A percentile compares a stretch with the other conserved stretches of the same genome.
These are phyloP conservation scores for Aspergillus ustus DNA, from an alignment of 2,329 filamentous ascomycete species.

Conservation along the genomic window DNA sequence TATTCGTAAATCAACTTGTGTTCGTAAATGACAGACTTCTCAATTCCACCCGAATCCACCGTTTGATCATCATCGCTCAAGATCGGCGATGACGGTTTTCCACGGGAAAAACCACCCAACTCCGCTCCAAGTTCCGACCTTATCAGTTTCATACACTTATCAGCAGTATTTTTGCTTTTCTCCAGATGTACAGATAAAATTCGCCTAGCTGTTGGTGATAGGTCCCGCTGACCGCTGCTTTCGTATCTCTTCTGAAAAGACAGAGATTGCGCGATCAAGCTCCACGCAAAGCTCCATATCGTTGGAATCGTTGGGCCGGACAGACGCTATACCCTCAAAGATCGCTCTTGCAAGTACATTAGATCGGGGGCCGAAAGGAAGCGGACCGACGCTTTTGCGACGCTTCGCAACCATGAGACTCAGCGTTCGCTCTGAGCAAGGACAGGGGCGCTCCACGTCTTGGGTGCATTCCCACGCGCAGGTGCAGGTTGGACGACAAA, in stretches of 20 bases:
- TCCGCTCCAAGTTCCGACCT: background rate
- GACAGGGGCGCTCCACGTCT: constrained; percentile 36
- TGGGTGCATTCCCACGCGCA: constrained; percentile 41
- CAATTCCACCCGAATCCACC: background rate
- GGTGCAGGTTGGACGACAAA: constrained; percentile 38
- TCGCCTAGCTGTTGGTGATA: background rate
- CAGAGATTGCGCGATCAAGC: constrained; percentile 29
- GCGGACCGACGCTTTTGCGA: constrained; percentile 24
- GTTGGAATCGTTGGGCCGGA: constrained; percentile 26
- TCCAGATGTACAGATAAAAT: background rate
- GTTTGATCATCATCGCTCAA: background rate
- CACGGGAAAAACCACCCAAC: constrained; percentile 2
- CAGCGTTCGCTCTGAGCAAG: constrained; percentile 42
- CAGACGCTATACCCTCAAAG: constrained; percentile 35
- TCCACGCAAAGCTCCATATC: constrained; percentile 29
- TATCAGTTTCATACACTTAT: background rate
- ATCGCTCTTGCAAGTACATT: constrained; percentile 34
- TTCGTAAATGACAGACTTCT: constrained; percentile 7
- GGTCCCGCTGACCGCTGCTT: constrained; percentile 30
- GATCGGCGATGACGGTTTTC: background rate
- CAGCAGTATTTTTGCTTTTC: background rate
- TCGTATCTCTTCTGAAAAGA: constrained; percentile 37
- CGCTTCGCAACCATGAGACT: constrained; percentile 34
- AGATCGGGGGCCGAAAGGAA: constrained; percentile 27
- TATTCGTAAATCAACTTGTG: background rate